These are phyloP conservation scores for Oxyria digyna DNA, from an alignment of 148 eudicot genomes.

Conservation along the genomic window DNA sequence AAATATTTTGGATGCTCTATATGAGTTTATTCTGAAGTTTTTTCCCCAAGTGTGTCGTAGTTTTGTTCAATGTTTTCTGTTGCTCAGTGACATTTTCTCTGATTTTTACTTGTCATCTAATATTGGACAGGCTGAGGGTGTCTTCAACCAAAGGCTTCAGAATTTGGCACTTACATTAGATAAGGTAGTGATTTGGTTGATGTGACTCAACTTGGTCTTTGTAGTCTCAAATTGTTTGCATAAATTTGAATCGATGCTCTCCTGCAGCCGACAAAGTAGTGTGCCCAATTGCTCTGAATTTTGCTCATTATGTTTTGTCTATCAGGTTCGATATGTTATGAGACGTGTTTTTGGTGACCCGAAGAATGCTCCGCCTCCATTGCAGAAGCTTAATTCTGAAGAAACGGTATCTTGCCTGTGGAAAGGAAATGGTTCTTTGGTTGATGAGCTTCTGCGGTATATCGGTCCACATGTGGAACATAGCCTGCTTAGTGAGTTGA, in stretches of 20 bases:
- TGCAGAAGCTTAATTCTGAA: constrained; percentile 74
- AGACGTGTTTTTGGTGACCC: constrained; percentile 91
- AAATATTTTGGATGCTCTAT: background rate
- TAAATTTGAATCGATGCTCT: background rate
- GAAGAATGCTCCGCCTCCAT: constrained; percentile 89
- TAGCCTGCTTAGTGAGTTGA: constrained; percentile 42
- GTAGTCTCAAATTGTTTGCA: background rate
- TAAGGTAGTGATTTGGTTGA: constrained; percentile 37
- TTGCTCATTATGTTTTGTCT: background rate
- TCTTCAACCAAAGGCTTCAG: constrained; percentile 87
- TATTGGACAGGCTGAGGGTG: constrained; percentile 84
- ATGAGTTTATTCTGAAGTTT: background rate
- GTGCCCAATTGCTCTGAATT: background rate
- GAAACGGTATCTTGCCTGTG: constrained; percentile 61
- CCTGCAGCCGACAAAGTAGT: background rate
- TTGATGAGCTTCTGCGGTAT: constrained; percentile 63
- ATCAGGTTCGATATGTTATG: constrained; percentile 88
- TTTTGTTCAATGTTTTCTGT: background rate
- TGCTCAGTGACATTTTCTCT: background rate
- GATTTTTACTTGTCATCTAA: constrained; percentile 8
- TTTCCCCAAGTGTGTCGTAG: background rate
- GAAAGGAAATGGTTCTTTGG: constrained; percentile 84
- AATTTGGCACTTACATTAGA: constrained; percentile 97
- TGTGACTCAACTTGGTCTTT: background rate
- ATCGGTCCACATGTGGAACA: constrained; percentile 70